Conservation (phyloP, 768 basidiomycete species). For the Suillus paluster region DNA sequence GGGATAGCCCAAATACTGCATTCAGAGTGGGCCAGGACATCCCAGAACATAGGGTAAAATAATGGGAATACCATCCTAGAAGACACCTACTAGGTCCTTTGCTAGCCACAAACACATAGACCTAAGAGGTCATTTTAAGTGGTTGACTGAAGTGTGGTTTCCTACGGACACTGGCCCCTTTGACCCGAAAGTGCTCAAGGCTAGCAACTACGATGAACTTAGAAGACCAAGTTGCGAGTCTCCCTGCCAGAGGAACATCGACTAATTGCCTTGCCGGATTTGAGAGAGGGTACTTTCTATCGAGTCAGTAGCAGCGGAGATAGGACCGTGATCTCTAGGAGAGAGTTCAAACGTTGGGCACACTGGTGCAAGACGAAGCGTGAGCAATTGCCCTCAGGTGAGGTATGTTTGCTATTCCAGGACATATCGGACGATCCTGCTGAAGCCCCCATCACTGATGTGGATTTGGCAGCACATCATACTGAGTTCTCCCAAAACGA, state of each 20-base stretch:
- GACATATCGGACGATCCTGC: background rate
- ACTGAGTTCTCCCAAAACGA: background rate
- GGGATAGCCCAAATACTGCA: background rate
- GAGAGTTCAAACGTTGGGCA: background rate
- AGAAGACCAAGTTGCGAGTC: background rate
- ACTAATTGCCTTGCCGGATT: background rate
- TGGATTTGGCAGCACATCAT: background rate
- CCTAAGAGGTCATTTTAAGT: too few relatives aligned
- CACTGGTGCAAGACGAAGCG: background rate
- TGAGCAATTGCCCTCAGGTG: background rate
- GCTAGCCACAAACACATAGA: background rate
- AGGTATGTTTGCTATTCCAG: background rate
- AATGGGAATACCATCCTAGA: background rate
- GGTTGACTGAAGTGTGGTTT: background rate
- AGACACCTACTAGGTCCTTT: conserved; percentile 1
- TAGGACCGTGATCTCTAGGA: background rate
- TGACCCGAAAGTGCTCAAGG: background rate
- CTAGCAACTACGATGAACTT: background rate
- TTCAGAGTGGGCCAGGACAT: background rate
- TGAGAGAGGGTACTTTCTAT: background rate
- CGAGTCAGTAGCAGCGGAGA: background rate
- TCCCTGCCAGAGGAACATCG: background rate
- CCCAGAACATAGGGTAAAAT: background rate
- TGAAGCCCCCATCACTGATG: background rate
- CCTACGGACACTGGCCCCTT: background rate